Conservation (phyloP, 371 early-diverging fungal species). For the Mucor piriformis region DNA sequence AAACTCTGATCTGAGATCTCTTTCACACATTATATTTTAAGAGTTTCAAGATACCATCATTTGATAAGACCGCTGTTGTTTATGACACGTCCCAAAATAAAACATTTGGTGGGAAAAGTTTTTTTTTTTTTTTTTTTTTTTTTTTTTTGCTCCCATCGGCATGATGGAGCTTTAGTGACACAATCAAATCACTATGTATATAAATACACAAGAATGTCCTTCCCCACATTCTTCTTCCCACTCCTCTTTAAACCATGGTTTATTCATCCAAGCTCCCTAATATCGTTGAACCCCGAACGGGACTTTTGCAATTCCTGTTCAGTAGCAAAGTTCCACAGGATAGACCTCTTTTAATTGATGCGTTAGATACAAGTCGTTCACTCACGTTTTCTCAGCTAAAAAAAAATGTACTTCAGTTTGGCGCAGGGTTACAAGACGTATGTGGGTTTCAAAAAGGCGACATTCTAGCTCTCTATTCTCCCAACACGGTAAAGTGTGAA, state of each 20-base stretch:
- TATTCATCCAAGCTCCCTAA: neutral
- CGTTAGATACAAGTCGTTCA: neutral
- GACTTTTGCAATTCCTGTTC: neutral
- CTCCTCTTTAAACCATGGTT: neutral
- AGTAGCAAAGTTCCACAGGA: neutral
- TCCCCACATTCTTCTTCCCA: too few species aligned
- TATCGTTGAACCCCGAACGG: neutral
- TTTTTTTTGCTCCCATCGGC: too few species aligned
- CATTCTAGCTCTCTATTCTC: neutral
- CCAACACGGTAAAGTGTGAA: neutral
- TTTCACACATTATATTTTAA: too few species aligned
- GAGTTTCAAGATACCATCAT: too few species aligned
- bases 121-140: too few species aligned
- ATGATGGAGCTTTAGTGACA: too few species aligned
- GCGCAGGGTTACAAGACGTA: neutral
- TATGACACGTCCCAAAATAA: too few species aligned
- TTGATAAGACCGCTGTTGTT: too few species aligned
- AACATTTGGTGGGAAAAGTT: too few species aligned
- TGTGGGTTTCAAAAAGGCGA: neutral
- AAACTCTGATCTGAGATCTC: too few species aligned
- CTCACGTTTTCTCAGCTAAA: neutral
- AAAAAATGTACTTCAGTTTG: neutral
- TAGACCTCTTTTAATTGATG: neutral
- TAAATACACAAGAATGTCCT: too few species aligned
- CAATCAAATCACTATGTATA: too few species aligned